Conservation (phyloP, 306 rosid genomes). For the Biancaea sappan region DNA sequence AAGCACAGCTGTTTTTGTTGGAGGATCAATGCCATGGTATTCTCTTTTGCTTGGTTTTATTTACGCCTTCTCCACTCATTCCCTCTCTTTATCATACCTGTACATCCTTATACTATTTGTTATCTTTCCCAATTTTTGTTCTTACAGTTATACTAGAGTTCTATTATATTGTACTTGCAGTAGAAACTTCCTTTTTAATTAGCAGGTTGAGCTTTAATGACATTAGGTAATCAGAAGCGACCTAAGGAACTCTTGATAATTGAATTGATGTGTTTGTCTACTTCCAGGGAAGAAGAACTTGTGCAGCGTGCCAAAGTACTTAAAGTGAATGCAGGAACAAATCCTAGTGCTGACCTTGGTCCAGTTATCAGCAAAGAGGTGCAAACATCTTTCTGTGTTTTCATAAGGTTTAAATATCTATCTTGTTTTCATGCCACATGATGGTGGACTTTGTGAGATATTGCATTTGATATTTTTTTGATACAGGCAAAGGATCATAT, state of each 20-base stretch:
- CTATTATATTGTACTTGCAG: constrained; percentile 9
- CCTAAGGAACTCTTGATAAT: constrained; percentile 12
- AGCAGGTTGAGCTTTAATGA: background rate
- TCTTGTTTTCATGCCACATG: constrained; percentile 13
- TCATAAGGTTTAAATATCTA: background rate
- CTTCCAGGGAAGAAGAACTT: constrained; percentile 62
- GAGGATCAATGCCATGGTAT: constrained; percentile 66
- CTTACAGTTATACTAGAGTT: background rate
- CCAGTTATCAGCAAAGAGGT: constrained; percentile 75
- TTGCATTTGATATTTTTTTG: constrained; percentile 19
- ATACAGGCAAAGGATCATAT: constrained; percentile 61
- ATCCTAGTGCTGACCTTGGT: constrained; percentile 69
- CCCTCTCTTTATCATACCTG: background rate
- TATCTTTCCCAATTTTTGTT: background rate
- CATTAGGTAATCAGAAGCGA: constrained; percentile 12
- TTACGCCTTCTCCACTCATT: background rate
- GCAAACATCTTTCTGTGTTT: constrained; percentile 22
- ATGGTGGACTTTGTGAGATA: background rate
- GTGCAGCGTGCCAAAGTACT: constrained; percentile 57
- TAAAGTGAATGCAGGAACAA: constrained; percentile 67
- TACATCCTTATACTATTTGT: background rate
- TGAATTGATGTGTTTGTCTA: constrained; percentile 25
- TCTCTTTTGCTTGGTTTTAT: constrained; percentile 7
- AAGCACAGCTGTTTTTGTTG: constrained; percentile 65
- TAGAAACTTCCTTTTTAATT: background rate